Evolutionary conservation across 1,284 basidiomycete species (phyloP), one percentile per base, ranked within the genome.

Genomic region (Cryptococcus sp.): DNA sequence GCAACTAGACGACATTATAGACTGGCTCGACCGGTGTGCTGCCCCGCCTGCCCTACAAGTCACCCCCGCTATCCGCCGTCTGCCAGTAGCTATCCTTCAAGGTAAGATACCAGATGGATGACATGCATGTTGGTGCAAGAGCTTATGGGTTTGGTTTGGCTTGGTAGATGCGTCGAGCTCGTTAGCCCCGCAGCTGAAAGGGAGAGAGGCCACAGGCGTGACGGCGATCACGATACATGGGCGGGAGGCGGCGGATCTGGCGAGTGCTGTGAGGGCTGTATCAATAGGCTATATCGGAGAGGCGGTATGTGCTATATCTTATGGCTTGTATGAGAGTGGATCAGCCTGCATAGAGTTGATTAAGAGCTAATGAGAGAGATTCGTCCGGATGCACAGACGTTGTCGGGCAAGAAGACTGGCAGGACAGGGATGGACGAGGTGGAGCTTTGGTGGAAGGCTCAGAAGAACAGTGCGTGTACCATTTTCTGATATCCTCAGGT

Each of bases 361-460:
- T n/a, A n/a, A 2, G 18, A 53, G 46, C 44, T 65, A 23, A 59
- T 23, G 15, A 21, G 13, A 46, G 37, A n/a, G 18, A 16, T n/a
- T 33, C n/a, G 4, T 33, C 28, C 5, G 28, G 28, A 16, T 8
- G 21, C 16, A 24, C 46, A 71, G 68, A 60, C 50, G 0, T 21
- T 58, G 1, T 50, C 56, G 6, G 53, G 52, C 1, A 72, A 62
- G 59, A 69, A 67, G 53, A 61, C 63, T 37, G 71, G 71, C 1
- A 54, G 63, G 33, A 61, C 67, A 1, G 67, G 67, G 1, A 59
- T 73, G 9, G 71, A 75, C 38, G 70, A 70, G n/a, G 52, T 75
- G 1, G 67, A 71, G 21, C 21, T 55, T 2, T 73, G 72, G 71
- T 71, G 64, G 55, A 40, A 44, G 11, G 40, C 37, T 18, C 53